A percentile compares a stretch with the other conserved stretches of the same genome.
These are phyloP conservation scores for Waitea zeae DNA, from an alignment of 1,284 basidiomycete species.

Conservation along the genomic window DNA sequence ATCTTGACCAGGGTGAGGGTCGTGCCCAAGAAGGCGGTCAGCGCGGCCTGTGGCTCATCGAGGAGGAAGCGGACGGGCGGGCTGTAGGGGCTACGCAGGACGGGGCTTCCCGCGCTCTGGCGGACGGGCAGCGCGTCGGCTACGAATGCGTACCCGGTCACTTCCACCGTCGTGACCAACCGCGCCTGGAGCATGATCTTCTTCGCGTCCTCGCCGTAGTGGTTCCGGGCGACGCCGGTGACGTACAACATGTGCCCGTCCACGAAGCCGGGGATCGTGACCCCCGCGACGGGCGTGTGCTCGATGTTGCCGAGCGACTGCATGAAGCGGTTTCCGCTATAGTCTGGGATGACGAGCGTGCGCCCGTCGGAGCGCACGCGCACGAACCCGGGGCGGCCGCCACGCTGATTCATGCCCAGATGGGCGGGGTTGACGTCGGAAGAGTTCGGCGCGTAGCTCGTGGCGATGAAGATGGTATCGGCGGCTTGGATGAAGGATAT, in stretches of 20 bases:
- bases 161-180: conserved; percentile 26
- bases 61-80: conserved; percentile 36
- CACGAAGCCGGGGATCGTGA: conserved; percentile 36
- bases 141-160: conserved; percentile 36
- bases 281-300: conserved; percentile 30
- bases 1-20: background rate
- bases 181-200: conserved; percentile 38
- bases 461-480: conserved; percentile 40
- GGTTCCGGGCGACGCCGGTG: conserved; percentile 35
- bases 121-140: conserved; percentile 36
- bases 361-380: conserved; percentile 33
- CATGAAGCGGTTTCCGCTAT: conserved; percentile 42
- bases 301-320: conserved; percentile 49
- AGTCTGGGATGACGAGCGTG: conserved; percentile 43
- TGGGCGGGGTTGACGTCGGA: conserved; percentile 32
- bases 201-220: conserved; percentile 27
- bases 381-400: conserved; percentile 39
- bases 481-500: conserved; percentile 27
- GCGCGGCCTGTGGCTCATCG: conserved; percentile 19
- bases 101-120: conserved; percentile 17
- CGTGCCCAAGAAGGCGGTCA: background rate
- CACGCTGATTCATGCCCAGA: conserved; percentile 46
- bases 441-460: conserved; percentile 23
- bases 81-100: conserved; percentile 33
- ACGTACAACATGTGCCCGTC: conserved; percentile 42